phyloP scores from a whole-genome alignment of 2,329 filamentous ascomycete genomes.

The Cladosporium sp. region DNA sequence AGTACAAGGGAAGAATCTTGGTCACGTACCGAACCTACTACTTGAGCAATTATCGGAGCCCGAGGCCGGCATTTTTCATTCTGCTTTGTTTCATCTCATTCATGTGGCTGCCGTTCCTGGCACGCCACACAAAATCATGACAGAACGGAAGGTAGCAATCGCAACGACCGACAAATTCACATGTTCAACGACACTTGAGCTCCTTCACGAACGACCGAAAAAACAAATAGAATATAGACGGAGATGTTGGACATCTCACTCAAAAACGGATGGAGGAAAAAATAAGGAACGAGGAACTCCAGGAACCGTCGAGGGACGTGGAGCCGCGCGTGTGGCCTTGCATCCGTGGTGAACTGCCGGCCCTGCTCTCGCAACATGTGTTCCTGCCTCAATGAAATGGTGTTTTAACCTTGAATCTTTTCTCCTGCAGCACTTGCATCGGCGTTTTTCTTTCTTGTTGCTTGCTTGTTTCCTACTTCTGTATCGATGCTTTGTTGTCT shows the following conservation, averaged over 20 bases:
- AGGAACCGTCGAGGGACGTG: neutral
- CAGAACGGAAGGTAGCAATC: constrained; percentile 3
- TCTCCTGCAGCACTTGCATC: constrained; percentile 2
- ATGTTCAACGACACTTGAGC: constrained; percentile 5
- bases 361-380: constrained; percentile 1
- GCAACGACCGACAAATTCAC: neutral
- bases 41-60: neutral
- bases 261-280: constrained; percentile 6
- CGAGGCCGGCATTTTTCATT: neutral
- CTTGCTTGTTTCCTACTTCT: neutral
- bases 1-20: neutral
- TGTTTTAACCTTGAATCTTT: neutral
- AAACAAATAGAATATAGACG: constrained; percentile 12
- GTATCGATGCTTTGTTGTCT: too few relatives aligned
- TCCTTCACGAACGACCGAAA: constrained; percentile 7
- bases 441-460: neutral
- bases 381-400: neutral
- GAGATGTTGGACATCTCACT: neutral
- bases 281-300: neutral
- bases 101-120: neutral
- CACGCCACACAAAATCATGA: constrained; percentile 2
- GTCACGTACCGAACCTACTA: neutral
- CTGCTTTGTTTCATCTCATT: neutral
- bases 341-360: constrained; percentile 3
- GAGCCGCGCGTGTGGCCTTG: constrained; percentile 9